Evolutionary conservation across 768 basidiomycete genomes (phyloP).

Genomic region (Mrakia hoshinonis): DNA sequence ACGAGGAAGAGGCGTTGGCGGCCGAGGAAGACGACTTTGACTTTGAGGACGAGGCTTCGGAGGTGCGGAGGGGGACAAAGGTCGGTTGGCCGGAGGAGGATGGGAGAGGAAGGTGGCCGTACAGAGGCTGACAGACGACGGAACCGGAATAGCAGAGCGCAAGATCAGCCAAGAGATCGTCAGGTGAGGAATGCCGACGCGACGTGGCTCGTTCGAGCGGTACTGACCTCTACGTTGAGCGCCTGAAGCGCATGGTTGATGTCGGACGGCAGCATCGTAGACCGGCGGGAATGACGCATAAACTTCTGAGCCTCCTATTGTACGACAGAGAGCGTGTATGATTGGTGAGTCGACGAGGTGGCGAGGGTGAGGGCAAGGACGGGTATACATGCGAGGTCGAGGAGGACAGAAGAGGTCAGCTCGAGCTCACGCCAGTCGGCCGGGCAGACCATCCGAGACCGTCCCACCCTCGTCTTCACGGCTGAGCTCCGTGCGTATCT

Average conservation of each 20-base stretch:
- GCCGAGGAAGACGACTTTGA: too few relatives aligned
- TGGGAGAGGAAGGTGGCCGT: slow-evolving; percentile 68
- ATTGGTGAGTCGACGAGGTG: too few relatives aligned
- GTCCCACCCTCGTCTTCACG: neutral
- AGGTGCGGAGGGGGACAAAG: slow-evolving; percentile 39
- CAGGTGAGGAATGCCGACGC: neutral
- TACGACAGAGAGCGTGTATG: neutral
- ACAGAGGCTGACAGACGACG: slow-evolving; percentile 53
- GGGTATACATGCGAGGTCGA: neutral
- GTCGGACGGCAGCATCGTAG: slow-evolving; percentile 80
- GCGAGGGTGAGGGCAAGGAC: neutral
- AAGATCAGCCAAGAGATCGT: neutral
- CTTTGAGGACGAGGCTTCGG: slow-evolving; percentile 1
- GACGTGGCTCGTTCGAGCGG: neutral
- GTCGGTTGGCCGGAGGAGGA: slow-evolving; percentile 35
- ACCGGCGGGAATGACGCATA: slow-evolving; percentile 86
- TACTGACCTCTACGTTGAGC: slow-evolving; percentile 70
- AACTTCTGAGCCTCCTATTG: slow-evolving; percentile 86
- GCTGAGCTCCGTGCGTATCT: neutral
- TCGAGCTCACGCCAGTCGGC: too few relatives aligned
- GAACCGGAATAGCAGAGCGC: neutral
- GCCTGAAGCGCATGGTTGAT: slow-evolving; percentile 89
- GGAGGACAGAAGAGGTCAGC: too few relatives aligned
- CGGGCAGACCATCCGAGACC: too few relatives aligned
- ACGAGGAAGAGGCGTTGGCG: slow-evolving; percentile 25